Evolutionary conservation across 164 flowering plant genomes (phyloP).

Genomic region (Vitis rotundifolia): DNA sequence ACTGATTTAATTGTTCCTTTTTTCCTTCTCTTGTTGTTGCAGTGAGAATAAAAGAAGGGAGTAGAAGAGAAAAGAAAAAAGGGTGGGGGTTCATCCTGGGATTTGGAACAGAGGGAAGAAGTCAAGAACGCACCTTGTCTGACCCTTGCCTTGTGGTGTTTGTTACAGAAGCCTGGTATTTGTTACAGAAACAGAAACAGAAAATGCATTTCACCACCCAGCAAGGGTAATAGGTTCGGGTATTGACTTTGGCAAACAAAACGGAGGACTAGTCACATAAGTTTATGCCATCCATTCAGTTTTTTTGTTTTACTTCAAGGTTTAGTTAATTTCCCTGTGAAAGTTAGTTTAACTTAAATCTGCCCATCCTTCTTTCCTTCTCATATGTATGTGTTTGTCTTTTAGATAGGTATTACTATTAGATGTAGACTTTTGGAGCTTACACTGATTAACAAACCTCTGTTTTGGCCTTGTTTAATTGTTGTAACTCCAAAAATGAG

Average conservation of each 20-base stretch:
- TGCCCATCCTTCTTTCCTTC: not conserved
- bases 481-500: not conserved
- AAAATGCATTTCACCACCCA: constrained; percentile 23
- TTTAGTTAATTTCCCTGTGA: not conserved
- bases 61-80: constrained; percentile 1
- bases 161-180: constrained; percentile 23
- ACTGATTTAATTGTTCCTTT: too few relatives aligned
- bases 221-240: constrained; percentile 82
- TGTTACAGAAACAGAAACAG: not conserved
- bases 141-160: constrained; percentile 44
- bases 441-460: not conserved
- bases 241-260: constrained; percentile 63
- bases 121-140: constrained; percentile 96
- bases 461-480: not conserved
- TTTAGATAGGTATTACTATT: not conserved
- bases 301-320: not conserved
- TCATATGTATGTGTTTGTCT: not conserved
- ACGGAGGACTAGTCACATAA: not conserved
- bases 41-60: constrained; percentile 1
- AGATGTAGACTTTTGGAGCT: not conserved
- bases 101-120: constrained; percentile 29
- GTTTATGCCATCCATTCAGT: not conserved
- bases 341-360: not conserved
- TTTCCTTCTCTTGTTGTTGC: not conserved
- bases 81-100: constrained; percentile 2